phyloP scores from a whole-genome alignment of 176 grass and related monocot species.

The Cymbopogon citratus region DNA sequence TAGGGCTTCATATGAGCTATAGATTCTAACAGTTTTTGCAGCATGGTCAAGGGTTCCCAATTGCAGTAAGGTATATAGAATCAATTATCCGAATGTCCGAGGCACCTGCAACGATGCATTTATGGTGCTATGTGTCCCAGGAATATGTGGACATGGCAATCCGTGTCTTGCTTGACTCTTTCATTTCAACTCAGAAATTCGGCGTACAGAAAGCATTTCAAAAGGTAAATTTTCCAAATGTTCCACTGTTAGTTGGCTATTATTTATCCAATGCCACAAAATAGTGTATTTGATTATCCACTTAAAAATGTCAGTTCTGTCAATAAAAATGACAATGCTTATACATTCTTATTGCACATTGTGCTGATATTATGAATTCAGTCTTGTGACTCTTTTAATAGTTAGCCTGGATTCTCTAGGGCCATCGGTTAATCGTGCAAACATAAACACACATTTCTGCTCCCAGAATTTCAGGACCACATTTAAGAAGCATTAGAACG shows the following conservation, averaged over 20 bases:
- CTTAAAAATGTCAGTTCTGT: neutral
- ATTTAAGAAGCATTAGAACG: conserved; percentile 92
- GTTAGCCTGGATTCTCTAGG: too few relatives aligned
- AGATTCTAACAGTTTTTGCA: conserved; percentile 33
- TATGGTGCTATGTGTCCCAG: conserved; percentile 76
- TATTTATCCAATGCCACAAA: neutral
- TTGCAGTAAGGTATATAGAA: conserved; percentile 96
- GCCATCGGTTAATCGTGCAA: neutral
- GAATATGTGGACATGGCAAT: conserved; percentile 99
- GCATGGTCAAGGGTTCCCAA: conserved; percentile 92
- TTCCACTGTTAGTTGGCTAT: neutral
- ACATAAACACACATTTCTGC: conserved; percentile 18
- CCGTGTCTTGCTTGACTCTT: conserved; percentile 90
- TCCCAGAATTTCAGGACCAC: conserved; percentile 95
- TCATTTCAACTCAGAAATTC: conserved; percentile 94
- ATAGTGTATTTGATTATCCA: neutral
- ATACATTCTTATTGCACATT: too few relatives aligned
- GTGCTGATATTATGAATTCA: neutral
- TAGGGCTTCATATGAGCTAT: neutral
- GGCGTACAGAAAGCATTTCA: conserved; percentile 93
- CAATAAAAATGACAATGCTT: neutral
- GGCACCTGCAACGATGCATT: conserved; percentile 92
- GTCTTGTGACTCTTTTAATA: neutral
- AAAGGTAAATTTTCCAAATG: conserved; percentile 46
- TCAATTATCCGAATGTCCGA: conserved; percentile 97